These are phyloP conservation scores for Gymnopus androsaceus DNA, from an alignment of 1,284 basidiomycete species.

Conservation along the genomic window DNA sequence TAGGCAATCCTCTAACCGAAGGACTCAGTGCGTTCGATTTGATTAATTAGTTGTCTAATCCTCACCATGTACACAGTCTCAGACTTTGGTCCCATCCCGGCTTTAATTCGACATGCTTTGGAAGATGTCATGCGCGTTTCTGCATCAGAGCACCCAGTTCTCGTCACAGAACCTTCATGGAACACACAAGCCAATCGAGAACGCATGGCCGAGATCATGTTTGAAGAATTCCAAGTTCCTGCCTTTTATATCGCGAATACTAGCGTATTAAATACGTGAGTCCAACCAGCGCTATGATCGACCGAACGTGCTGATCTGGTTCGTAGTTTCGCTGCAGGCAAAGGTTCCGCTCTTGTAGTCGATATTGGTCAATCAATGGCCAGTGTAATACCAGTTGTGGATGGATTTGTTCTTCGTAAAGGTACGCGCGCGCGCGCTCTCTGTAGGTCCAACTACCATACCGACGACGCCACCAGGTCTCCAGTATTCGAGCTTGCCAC, in stretches of 20 bases:
- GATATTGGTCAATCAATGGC: slow-evolving; percentile 90
- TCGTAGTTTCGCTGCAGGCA: slow-evolving; percentile 89
- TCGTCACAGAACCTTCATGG: slow-evolving; percentile 97
- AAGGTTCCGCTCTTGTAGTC: slow-evolving; percentile 93
- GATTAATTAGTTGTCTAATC: slow-evolving; percentile 12
- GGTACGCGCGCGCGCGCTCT: slow-evolving; percentile 46
- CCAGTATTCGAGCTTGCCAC: slow-evolving; percentile 70
- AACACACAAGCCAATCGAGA: slow-evolving; percentile 90
- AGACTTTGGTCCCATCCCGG: slow-evolving; percentile 76
- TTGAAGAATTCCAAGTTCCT: slow-evolving; percentile 93
- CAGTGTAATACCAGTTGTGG: slow-evolving; percentile 93
- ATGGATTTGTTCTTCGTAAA: slow-evolving; percentile 97
- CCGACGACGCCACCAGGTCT: slow-evolving; percentile 51
- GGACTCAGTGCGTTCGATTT: slow-evolving; percentile 71
- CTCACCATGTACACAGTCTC: slow-evolving; percentile 51
- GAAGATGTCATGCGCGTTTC: slow-evolving; percentile 74
- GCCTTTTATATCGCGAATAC: slow-evolving; percentile 98
- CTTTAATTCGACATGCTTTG: slow-evolving; percentile 77
- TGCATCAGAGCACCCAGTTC: slow-evolving; percentile 84
- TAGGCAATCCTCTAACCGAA: slow-evolving; percentile 83
- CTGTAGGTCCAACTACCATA: slow-evolving; percentile 7
- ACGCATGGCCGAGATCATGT: slow-evolving; percentile 94
- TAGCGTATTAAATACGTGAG: slow-evolving; percentile 92
- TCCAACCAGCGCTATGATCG: slow-evolving; percentile 20
- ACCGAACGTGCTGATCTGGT: slow-evolving; percentile 6